These are phyloP conservation scores for Hypoxylon sp. DNA, from an alignment of 2,329 filamentous ascomycete species.

Conservation along the genomic window DNA sequence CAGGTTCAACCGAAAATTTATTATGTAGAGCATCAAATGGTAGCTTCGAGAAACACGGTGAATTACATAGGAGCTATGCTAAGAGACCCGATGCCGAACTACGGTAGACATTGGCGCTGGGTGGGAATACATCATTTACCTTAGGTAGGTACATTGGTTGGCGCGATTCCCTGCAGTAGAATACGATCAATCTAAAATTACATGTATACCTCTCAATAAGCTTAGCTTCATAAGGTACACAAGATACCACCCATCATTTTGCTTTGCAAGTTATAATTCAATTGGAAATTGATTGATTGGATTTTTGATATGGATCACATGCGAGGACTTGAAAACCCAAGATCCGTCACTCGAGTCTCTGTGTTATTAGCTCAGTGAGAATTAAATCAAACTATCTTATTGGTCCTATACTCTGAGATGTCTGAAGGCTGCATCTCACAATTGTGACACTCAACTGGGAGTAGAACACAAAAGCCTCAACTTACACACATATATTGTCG, in stretches of 20 bases:
- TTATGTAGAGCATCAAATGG: constrained; percentile 7
- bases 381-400: constrained; percentile 24
- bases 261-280: not conserved
- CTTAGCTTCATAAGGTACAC: not conserved
- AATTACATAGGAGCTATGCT: too few species aligned
- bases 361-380: constrained; percentile 1
- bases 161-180: not conserved
- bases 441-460: not conserved
- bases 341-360: not conserved
- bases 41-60: constrained; percentile 36
- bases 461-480: not conserved
- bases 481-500: not conserved
- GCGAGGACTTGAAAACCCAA: constrained; percentile 6
- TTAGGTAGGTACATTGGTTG: constrained; percentile 6
- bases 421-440: not conserved
- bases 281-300: constrained; percentile 2
- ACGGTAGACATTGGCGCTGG: constrained; percentile 5
- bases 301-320: constrained; percentile 24
- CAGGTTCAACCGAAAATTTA: constrained; percentile 4
- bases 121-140: constrained; percentile 1
- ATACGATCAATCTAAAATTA: constrained; percentile 5
- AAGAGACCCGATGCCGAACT: constrained; percentile 13
- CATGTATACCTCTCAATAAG: not conserved
- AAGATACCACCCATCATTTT: constrained; percentile 1
- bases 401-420: constrained; percentile 20